Evolutionary conservation across 257 asterid species (phyloP).

Genomic region (Scutellaria minor): DNA sequence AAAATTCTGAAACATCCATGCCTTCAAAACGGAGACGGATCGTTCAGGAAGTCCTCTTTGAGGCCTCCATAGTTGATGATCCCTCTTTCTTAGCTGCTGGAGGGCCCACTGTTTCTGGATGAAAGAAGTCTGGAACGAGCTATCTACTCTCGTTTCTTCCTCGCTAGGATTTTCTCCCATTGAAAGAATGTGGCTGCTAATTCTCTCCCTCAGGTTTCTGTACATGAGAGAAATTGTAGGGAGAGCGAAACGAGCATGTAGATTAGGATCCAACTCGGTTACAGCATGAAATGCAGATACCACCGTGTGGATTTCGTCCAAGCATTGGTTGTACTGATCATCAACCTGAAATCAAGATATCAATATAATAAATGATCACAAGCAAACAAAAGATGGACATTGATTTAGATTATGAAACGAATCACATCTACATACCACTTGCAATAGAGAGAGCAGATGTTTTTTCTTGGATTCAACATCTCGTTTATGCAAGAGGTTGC

Average conservation of each 20-base stretch:
- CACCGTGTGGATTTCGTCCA: slow-evolving; percentile 82
- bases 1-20: slow-evolving; percentile 98
- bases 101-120: slow-evolving; percentile 85
- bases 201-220: slow-evolving; percentile 71
- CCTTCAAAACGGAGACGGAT: slow-evolving; percentile 86
- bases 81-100: slow-evolving; percentile 79
- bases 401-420: not conserved
- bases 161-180: slow-evolving; percentile 50
- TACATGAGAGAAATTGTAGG: slow-evolving; percentile 67
- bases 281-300: slow-evolving; percentile 83
- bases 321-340: slow-evolving; percentile 73
- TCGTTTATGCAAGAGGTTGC: slow-evolving; percentile 10
- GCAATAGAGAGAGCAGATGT: slow-evolving; percentile 63
- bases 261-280: slow-evolving; percentile 72
- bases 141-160: slow-evolving; percentile 43
- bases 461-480: slow-evolving; percentile 63
- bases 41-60: slow-evolving; percentile 94
- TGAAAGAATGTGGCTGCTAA: slow-evolving; percentile 68
- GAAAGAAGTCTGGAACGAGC: slow-evolving; percentile 56
- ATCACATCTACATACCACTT: slow-evolving; percentile 57
- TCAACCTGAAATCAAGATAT: slow-evolving; percentile 57
- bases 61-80: slow-evolving; percentile 87
- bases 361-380: not conserved
- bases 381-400: not conserved
- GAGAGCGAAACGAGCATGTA: slow-evolving; percentile 84